Evolutionary conservation across 2,329 filamentous ascomycete genomes (phyloP).

Genomic region (Mariannaea sp.): DNA sequence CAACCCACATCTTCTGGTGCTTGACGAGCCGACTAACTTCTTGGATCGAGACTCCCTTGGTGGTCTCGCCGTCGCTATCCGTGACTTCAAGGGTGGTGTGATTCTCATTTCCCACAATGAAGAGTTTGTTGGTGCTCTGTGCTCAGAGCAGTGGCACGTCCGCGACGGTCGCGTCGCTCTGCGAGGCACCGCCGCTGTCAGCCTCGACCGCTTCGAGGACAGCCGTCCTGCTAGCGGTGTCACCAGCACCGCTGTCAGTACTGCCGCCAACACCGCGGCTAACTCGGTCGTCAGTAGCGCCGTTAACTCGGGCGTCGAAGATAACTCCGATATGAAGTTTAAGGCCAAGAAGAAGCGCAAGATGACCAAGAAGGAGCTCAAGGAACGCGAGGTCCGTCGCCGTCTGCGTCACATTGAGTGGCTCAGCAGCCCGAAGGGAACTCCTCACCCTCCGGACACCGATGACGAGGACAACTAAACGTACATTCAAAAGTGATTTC

Average conservation of each 20-base stretch:
- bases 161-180: slow-evolving; percentile 84
- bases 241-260: slow-evolving; percentile 61
- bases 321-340: slow-evolving; percentile 83
- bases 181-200: slow-evolving; percentile 76
- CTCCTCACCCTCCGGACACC: slow-evolving; percentile 75
- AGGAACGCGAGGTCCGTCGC: slow-evolving; percentile 87
- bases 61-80: slow-evolving; percentile 94
- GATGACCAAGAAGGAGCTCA: slow-evolving; percentile 94
- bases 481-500: not conserved
- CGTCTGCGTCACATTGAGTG: slow-evolving; percentile 84
- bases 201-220: slow-evolving; percentile 87
- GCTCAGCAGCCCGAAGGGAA: slow-evolving; percentile 86
- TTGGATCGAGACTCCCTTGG: slow-evolving; percentile 97
- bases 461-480: slow-evolving; percentile 69
- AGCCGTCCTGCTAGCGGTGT: slow-evolving; percentile 64
- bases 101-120: slow-evolving; percentile 99
- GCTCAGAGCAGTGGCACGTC: slow-evolving; percentile 96
- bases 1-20: slow-evolving; percentile 94
- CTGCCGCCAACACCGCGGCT: slow-evolving; percentile 60
- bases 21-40: slow-evolving; percentile 99
- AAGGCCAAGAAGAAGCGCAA: slow-evolving; percentile 94
- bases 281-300: slow-evolving; percentile 60
- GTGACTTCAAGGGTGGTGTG: slow-evolving; percentile 96
- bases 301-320: slow-evolving; percentile 83
- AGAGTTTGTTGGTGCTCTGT: slow-evolving; percentile 94